phyloP scores from a whole-genome alignment of 1,284 basidiomycete species.

The Pseudozyma sp. region DNA sequence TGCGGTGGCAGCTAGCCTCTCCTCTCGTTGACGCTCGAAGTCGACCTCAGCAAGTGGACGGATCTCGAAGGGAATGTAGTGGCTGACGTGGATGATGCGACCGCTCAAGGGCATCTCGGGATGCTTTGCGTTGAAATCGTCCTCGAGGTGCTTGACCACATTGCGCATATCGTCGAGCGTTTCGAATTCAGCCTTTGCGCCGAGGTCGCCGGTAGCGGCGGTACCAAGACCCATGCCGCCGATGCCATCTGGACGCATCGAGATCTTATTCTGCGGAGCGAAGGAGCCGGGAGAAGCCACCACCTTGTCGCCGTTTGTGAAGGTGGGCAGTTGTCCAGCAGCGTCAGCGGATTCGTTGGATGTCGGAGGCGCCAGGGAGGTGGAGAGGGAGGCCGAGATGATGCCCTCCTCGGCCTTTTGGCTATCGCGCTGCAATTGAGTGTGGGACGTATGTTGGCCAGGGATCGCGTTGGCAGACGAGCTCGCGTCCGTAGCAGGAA shows the following conservation, averaged over 20 bases:
- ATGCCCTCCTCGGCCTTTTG: constrained; percentile 40
- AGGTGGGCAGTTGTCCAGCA: constrained; percentile 3
- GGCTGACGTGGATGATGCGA: constrained; percentile 67
- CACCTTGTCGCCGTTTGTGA: constrained; percentile 16
- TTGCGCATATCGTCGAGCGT: constrained; percentile 56
- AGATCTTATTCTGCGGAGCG: constrained; percentile 27
- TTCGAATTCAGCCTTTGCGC: constrained; percentile 52
- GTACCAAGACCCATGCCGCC: constrained; percentile 60
- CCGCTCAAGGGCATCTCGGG: constrained; percentile 60
- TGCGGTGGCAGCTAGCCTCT: constrained; percentile 59
- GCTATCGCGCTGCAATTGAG: constrained; percentile 25
- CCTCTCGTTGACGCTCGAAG: constrained; percentile 56
- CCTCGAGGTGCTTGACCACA: constrained; percentile 57
- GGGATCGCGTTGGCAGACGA: constrained; percentile 5
- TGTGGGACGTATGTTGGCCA: not conserved
- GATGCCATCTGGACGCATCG: constrained; percentile 61
- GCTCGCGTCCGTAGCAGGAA: constrained; percentile 4
- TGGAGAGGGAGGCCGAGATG: constrained; percentile 44
- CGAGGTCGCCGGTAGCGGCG: constrained; percentile 62
- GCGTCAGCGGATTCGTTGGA: constrained; percentile 3
- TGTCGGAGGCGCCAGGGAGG: constrained; percentile 12
- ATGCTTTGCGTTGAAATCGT: constrained; percentile 62
- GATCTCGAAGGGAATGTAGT: constrained; percentile 67
- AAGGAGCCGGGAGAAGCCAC: constrained; percentile 25
- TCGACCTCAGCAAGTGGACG: constrained; percentile 60